phyloP scores from a whole-genome alignment of 2,329 filamentous ascomycete genomes.

The Achaetomium macrosporum region DNA sequence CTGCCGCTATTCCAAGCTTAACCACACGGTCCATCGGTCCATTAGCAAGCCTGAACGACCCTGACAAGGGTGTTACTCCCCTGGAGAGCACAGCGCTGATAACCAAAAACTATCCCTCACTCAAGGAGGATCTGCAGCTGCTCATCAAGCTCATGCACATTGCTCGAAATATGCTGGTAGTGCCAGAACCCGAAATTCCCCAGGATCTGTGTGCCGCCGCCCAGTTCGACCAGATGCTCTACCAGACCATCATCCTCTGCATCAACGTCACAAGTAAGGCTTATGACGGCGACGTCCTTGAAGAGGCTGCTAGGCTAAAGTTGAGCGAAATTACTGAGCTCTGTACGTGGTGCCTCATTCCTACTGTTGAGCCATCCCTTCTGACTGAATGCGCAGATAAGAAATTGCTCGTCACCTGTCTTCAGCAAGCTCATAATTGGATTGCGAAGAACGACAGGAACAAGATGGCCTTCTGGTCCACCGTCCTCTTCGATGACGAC shows the following conservation, averaged over 20 bases:
- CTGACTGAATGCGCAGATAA: conserved; percentile 44
- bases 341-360: conserved; percentile 40
- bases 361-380: not conserved
- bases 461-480: conserved; percentile 65
- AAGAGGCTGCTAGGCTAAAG: conserved; percentile 51
- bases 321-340: conserved; percentile 59
- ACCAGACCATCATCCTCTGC: conserved; percentile 59
- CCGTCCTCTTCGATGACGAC: conserved; percentile 57
- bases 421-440: conserved; percentile 65
- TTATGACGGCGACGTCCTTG: conserved; percentile 58
- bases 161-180: conserved; percentile 58
- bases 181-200: conserved; percentile 57
- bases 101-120: conserved; percentile 53
- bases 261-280: conserved; percentile 63
- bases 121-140: conserved; percentile 58
- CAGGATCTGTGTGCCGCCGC: conserved; percentile 61
- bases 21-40: conserved; percentile 55
- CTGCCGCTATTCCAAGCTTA: conserved; percentile 54
- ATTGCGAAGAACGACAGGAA: conserved; percentile 63
- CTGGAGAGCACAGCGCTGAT: conserved; percentile 59
- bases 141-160: conserved; percentile 64
- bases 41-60: conserved; percentile 46
- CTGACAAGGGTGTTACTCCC: conserved; percentile 51
- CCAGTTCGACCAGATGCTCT: conserved; percentile 60
- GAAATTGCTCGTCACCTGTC: conserved; percentile 58